These are phyloP conservation scores for Cerioporus squamosus DNA, from an alignment of 1,284 basidiomycete genomes.

Conservation along the genomic window DNA sequence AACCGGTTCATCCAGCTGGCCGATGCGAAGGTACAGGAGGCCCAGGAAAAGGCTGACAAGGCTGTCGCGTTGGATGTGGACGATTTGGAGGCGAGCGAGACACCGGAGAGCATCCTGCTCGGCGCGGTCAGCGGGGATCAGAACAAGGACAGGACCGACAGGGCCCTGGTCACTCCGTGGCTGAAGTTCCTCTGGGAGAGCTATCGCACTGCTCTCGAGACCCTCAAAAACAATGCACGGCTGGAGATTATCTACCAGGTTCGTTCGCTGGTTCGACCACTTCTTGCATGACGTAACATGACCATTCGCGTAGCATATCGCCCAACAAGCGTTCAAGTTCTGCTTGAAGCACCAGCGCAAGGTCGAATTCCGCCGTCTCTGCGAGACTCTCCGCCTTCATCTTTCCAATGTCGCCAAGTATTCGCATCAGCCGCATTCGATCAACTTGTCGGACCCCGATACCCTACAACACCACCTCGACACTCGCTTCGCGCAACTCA, in stretches of 20 bases:
- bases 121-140: slow-evolving; percentile 91
- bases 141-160: slow-evolving; percentile 94
- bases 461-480: slow-evolving; percentile 97
- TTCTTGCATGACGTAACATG: slow-evolving; percentile 8
- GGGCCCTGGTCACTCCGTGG: slow-evolving; percentile 96
- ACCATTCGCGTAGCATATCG: slow-evolving; percentile 73
- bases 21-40: slow-evolving; percentile 86
- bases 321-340: slow-evolving; percentile 97
- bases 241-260: slow-evolving; percentile 96
- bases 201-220: slow-evolving; percentile 96
- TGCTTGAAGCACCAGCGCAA: slow-evolving; percentile 94
- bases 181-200: slow-evolving; percentile 99
- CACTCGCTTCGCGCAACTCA: slow-evolving; percentile 97
- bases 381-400: slow-evolving; percentile 96
- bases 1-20: slow-evolving; percentile 88
- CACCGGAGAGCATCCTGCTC: slow-evolving; percentile 89
- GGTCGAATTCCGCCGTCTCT: slow-evolving; percentile 97
- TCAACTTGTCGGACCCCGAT: slow-evolving; percentile 97
- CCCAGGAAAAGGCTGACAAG: slow-evolving; percentile 84
- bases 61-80: slow-evolving; percentile 77
- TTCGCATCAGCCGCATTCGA: slow-evolving; percentile 93
- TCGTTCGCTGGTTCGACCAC: slow-evolving; percentile 28
- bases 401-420: slow-evolving; percentile 96
- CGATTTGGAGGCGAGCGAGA: slow-evolving; percentile 90
- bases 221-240: slow-evolving; percentile 95